Evolutionary conservation across 2,329 filamentous ascomycete genomes (phyloP), one percentile per base, ranked within the genome.

Genomic region (Calcarisporium arbuscula): DNA sequence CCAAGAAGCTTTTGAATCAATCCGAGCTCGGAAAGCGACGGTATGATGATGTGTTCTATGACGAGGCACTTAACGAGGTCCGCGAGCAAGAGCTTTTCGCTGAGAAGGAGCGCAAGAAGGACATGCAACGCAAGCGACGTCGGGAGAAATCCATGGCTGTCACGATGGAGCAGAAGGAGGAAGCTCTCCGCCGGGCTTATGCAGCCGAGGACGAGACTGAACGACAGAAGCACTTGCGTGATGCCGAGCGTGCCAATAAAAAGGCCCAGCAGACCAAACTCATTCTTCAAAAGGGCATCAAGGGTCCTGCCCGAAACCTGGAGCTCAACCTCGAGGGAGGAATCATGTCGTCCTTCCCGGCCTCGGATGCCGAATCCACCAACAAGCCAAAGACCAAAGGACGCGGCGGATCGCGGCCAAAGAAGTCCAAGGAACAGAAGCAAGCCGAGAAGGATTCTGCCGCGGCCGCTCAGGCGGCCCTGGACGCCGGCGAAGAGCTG

Each of bases 31-130:
- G 86, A 25, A 84, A 84, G 50, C 72, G 81, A 34, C 79, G 85
- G 20, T 95, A 85, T 56, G 77, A 85, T 39, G 72, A 83, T 11
- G 67, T 80, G 29, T 80, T 92, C 56, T 89, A 88, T 53, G 77
- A 85, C 14, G 80, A 84, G 26, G 90, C 92, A 2, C 74, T 90
- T 40, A 77, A 84, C 34, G 83, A 95, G 49, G 90, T 96, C 3
- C 85, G 92, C 46, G 83, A 88, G 42, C 86, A 87, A 46, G 90
- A 95, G 57, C 72, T 95, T 7, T 83, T 84, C 41, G 88, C 90
- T 41, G 92, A 98, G 61, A 98, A 98, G 65, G 92, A 98, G 62
- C 86, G 92, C 45, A 98, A 98, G 69, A 98, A 98, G 67, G 92
- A 98, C 54, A 96, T 98, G 87, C 92, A 98, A 58, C 84, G 92